Evolutionary conservation across 257 asterid genomes (phyloP).

Genomic region (Solanum paucissectum): DNA sequence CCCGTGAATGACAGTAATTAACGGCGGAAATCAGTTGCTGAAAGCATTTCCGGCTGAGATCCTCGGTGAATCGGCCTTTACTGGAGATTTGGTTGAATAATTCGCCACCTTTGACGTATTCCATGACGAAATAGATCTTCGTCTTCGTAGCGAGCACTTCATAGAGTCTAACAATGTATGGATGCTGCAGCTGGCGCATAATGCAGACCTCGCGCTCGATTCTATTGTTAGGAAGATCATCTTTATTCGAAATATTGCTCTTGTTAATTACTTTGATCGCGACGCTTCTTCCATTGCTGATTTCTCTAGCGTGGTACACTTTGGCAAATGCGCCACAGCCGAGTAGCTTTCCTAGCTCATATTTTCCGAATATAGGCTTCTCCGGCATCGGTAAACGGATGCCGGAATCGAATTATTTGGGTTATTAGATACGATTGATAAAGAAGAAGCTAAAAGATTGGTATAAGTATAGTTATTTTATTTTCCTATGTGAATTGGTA

Average conservation of each 20-base stretch:
- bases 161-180: slow-evolving; percentile 43
- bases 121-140: slow-evolving; percentile 65
- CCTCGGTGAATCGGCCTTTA: slow-evolving; percentile 59
- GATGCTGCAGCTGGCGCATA: slow-evolving; percentile 60
- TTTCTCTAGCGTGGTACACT: slow-evolving; percentile 74
- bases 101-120: slow-evolving; percentile 84
- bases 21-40: slow-evolving; percentile 83
- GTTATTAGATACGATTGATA: background rate
- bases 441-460: background rate
- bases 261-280: slow-evolving; percentile 67
- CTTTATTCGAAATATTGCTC: slow-evolving; percentile 26
- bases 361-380: slow-evolving; percentile 56
- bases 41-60: slow-evolving; percentile 49
- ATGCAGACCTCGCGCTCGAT: slow-evolving; percentile 70
- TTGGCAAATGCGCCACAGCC: slow-evolving; percentile 97
- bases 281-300: slow-evolving; percentile 56
- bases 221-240: slow-evolving; percentile 13
- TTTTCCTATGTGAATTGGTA: background rate
- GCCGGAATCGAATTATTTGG: background rate
- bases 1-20: slow-evolving; percentile 61
- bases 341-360: slow-evolving; percentile 72
- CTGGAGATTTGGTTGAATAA: slow-evolving; percentile 50
- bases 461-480: background rate
- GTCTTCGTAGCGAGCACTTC: slow-evolving; percentile 74
- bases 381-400: slow-evolving; percentile 19